phyloP scores from a whole-genome alignment of 768 basidiomycete species.

The Leccinum incarnatum region DNA sequence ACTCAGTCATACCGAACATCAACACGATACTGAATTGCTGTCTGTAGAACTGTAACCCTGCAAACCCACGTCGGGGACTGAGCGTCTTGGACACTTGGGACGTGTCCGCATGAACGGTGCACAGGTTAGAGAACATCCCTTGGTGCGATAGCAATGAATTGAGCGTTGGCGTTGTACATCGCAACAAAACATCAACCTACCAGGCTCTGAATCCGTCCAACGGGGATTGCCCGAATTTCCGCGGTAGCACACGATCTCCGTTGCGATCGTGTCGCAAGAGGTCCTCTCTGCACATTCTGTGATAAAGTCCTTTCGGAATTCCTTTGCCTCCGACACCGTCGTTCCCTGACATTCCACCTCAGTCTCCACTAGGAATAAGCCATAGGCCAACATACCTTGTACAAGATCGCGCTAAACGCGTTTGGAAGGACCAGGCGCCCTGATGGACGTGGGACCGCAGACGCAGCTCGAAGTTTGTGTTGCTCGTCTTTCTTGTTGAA shows the following conservation, averaged over 20 bases:
- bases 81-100: slow-evolving; percentile 30
- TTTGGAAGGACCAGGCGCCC: slow-evolving; percentile 33
- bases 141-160: not conserved
- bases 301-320: slow-evolving; percentile 33
- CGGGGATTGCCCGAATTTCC: slow-evolving; percentile 24
- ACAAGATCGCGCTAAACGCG: slow-evolving; percentile 31
- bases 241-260: slow-evolving; percentile 32
- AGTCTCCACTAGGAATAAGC: not conserved
- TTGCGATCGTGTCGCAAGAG: slow-evolving; percentile 28
- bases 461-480: slow-evolving; percentile 27
- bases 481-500: slow-evolving; percentile 31
- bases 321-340: slow-evolving; percentile 28
- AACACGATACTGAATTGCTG: slow-evolving; percentile 40
- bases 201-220: slow-evolving; percentile 32
- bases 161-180: not conserved
- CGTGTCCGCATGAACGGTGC: slow-evolving; percentile 25
- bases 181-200: slow-evolving; percentile 2
- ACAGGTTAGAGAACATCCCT: slow-evolving; percentile 30
- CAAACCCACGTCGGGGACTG: slow-evolving; percentile 31
- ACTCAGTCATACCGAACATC: slow-evolving; percentile 43
- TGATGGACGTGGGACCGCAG: slow-evolving; percentile 30
- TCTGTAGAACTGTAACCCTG: slow-evolving; percentile 29
- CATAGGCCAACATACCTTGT: slow-evolving; percentile 16
- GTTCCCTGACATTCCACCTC: slow-evolving; percentile 21
- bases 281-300: slow-evolving; percentile 28